Evolutionary conservation across 2,329 filamentous ascomycete genomes (phyloP), one percentile per base, ranked within the genome.

Genomic region (Fusarium continuum): DNA sequence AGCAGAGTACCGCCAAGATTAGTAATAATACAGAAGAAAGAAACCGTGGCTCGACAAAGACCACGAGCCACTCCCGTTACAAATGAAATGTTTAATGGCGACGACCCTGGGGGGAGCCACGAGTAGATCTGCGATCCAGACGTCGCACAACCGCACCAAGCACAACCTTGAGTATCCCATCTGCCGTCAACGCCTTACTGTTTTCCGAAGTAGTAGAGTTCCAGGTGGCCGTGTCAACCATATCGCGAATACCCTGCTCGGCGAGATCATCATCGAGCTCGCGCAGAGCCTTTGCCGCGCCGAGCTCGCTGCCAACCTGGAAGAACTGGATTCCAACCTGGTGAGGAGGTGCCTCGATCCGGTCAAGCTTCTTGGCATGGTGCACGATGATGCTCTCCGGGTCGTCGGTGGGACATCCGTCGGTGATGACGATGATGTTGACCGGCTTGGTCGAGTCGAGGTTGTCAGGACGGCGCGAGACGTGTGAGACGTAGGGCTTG

Each of bases 311-410:
- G 53, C 95, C 94, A 38, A 98, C 91, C 77, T 97, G 94, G 81
- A 98, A 96, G 80, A 98, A 98, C 75, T 98, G 94, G 53, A 98
- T 87, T 28, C 94, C 94, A 8, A 97, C 81, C 78, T 98, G 95
- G 81, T 91, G 91, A 1, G 88, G 83, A 5, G 89, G 87, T 0
- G 92, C 92, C 8, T 88, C 83, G 8, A 90, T 74, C 46, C 76
- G 76, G 70, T 95, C 90, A 26, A 98, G 84, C 71, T 86, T 88
- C 74, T 83, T 83, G 1, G 93, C 94, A 1, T 85, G 81, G 4
- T 77, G 75, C 34, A 91, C 79, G 41, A 98, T 87, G 22, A 88
- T 82, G 8, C 81, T 82, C 74, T 93, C 90, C 0, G 90, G 87
- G 64, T 96, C 91, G 73, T 97, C 93, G 2, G 83, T 88, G 2